phyloP scores from a whole-genome alignment of 352 stramenopile genomes.

The Phytophthora nicotianae region DNA sequence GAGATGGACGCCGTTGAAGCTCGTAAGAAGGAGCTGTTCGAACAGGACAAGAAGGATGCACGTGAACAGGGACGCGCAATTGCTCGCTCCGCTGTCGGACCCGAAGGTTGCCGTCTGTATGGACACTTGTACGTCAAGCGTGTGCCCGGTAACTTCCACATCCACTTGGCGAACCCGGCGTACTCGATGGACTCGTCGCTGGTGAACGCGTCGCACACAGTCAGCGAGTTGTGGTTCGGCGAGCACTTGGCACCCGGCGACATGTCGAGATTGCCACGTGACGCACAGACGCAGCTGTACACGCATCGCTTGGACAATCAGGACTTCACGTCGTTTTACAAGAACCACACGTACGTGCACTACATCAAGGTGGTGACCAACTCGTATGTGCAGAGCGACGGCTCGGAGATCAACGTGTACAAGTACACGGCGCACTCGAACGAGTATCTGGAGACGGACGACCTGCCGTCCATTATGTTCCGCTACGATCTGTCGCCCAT shows the following conservation, averaged over 20 bases:
- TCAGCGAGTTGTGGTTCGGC: slow-evolving; percentile 97
- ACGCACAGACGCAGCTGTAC: slow-evolving; percentile 91
- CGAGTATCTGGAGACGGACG: slow-evolving; percentile 87
- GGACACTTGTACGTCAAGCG: slow-evolving; percentile 87
- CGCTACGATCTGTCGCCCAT: slow-evolving; percentile 90
- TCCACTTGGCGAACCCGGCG: slow-evolving; percentile 96
- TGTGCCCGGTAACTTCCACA: slow-evolving; percentile 98
- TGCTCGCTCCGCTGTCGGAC: slow-evolving; percentile 56
- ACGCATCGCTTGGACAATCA: slow-evolving; percentile 94
- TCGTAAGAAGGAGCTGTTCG: slow-evolving; percentile 93
- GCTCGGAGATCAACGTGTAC: slow-evolving; percentile 72
- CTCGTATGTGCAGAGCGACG: slow-evolving; percentile 80
- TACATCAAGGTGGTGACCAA: slow-evolving; percentile 99
- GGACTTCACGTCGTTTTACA: slow-evolving; percentile 90
- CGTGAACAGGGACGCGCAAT: slow-evolving; percentile 63
- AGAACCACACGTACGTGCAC: slow-evolving; percentile 98
- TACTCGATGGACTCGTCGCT: slow-evolving; percentile 88
- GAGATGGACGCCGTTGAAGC: slow-evolving; percentile 74
- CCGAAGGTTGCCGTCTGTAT: slow-evolving; percentile 81
- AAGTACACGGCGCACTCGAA: slow-evolving; percentile 92
- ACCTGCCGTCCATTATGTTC: slow-evolving; percentile 92
- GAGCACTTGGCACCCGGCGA: slow-evolving; percentile 60
- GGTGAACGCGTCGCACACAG: slow-evolving; percentile 95
- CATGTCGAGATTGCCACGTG: slow-evolving; percentile 83
- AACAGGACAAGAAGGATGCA: slow-evolving; percentile 92